Conservation (phyloP, 257 asterid species). For the Vinca minor region DNA sequence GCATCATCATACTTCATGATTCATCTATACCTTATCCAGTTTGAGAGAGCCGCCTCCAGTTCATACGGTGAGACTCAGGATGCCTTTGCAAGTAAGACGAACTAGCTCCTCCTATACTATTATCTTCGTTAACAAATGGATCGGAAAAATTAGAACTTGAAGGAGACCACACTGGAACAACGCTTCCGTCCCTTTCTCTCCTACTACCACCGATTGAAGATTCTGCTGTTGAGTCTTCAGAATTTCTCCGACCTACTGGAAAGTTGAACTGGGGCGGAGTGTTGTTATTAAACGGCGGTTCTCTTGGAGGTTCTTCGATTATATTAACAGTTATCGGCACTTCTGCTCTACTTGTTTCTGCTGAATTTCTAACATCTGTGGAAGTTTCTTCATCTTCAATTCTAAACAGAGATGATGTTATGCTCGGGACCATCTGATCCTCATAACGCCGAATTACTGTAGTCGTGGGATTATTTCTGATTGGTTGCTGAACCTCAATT, state of each 20-base stretch:
- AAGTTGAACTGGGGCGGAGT: conserved; percentile 21
- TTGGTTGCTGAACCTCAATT: conserved; percentile 56
- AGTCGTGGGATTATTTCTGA: conserved; percentile 37
- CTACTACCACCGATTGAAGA: conserved; percentile 55
- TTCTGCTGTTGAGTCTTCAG: conserved; percentile 87
- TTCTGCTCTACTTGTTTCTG: conserved; percentile 54
- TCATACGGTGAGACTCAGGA: conserved; percentile 63
- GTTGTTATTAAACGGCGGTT: conserved; percentile 20
- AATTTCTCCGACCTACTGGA: conserved; percentile 40
- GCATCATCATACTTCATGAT: too few species aligned
- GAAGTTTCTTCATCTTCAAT: conserved; percentile 63
- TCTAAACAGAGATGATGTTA: conserved; percentile 57
- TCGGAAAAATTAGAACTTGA: conserved; percentile 55
- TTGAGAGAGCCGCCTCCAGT: conserved; percentile 72
- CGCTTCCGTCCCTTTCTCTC: conserved; percentile 61
- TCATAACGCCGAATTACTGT: conserved; percentile 39
- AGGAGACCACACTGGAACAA: conserved; percentile 92
- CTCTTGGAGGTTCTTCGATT: conserved; percentile 33
- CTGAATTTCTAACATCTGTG: conserved; percentile 31
- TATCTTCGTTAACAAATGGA: conserved; percentile 49
- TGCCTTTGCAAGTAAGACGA: conserved; percentile 63
- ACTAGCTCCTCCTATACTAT: conserved; percentile 35
- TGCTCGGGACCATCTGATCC: conserved; percentile 96
- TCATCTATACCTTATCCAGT: conserved; percentile 44
- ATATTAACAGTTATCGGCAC: conserved; percentile 59